Evolutionary conservation across 768 basidiomycete genomes (phyloP), one percentile per base, ranked within the genome.

Genomic region (Erythrobasidium yunnanense): DNA sequence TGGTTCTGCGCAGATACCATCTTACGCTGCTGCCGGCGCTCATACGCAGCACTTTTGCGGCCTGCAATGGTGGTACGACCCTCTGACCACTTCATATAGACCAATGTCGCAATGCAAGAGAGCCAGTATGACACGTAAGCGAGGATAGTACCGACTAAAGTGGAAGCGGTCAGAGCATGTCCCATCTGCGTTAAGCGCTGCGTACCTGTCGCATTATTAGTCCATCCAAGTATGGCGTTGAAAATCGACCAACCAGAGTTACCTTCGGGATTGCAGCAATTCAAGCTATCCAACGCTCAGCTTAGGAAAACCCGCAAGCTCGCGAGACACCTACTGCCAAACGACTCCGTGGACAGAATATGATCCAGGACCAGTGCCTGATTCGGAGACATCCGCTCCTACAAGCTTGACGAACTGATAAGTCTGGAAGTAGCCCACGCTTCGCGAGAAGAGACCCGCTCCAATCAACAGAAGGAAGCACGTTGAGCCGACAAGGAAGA

Each of bases 91-190:
- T 78, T 78, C 71, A 78, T 73, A 71, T 75, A 81, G 55, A 87
- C 73, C 55, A 97, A 80, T 1, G 78, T 78, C 33, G 73, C 81
- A 50, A 92, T 83, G 70, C 87, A 87, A 13, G 85, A 83, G 68
- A 95, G 69, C 92, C 92, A 96, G 79, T 92, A 96, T 76, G 89
- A 87, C 52, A 88, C 83, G 75, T 96, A 97, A 0, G 84, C 78
- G n/a, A 93, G 79, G 22, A 96, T 81, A 1, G 85, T 82, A 13
- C 92, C 90, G 66, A 85, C 82, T 83, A 68, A 34, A 0, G 65
- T 69, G 34, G n/a, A 66, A 67, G 67, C 67, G 65, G 38, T 60
- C 27, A 54, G 62, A 66, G 2, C 47, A 67, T 68, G 35, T 52
- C 38, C 38, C 45, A 23, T 8, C 13, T 47, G 52, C 15, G 30